phyloP scores from a whole-genome alignment of 371 early-diverging fungal genomes.

The Zychaea mexicana region DNA sequence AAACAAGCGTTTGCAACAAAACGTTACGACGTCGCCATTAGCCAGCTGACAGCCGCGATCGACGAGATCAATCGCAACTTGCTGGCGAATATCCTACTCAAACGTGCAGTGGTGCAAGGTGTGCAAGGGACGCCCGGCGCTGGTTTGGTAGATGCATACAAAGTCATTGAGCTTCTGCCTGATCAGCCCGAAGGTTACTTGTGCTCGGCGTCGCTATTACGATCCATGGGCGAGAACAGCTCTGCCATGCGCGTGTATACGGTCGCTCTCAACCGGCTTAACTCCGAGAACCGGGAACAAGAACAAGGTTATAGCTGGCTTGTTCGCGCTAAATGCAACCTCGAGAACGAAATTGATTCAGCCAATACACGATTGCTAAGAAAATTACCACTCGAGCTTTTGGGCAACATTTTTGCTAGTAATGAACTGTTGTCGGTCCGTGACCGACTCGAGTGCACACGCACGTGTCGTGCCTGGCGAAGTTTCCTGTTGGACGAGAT shows the following conservation, averaged over 20 bases:
- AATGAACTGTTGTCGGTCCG: not conserved
- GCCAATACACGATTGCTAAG: not conserved
- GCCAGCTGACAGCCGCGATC: not conserved
- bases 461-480: not conserved
- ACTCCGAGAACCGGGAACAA: not conserved
- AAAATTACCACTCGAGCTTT: not conserved
- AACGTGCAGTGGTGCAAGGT: not conserved
- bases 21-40: not conserved
- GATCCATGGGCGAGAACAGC: not conserved
- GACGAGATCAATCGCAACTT: slow-evolving; percentile 1
- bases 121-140: not conserved
- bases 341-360: not conserved
- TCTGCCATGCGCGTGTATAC: not conserved
- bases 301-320: not conserved
- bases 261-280: not conserved
- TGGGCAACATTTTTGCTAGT: not conserved
- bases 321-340: not conserved
- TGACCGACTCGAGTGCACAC: not conserved
- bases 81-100: not conserved
- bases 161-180: not conserved
- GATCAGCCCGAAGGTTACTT: not conserved
- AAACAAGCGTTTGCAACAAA: not conserved
- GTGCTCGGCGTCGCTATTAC: not conserved
- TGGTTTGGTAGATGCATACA: not conserved
- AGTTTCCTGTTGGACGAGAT: not conserved